These are phyloP conservation scores for Prunus padus DNA, from an alignment of 306 rosid genomes.

Conservation along the genomic window DNA sequence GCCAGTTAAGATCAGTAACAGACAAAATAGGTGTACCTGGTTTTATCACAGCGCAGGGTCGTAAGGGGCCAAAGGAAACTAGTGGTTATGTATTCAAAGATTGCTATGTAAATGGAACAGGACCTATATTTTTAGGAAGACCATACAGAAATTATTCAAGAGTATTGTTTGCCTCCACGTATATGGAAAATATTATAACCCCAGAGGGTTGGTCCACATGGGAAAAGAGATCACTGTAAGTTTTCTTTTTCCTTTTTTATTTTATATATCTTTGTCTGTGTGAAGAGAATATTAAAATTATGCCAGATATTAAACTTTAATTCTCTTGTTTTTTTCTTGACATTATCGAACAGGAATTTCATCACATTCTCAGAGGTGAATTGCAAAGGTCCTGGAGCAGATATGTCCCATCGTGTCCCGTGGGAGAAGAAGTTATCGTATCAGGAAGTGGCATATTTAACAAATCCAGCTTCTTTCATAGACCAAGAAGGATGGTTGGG, in stretches of 20 bases:
- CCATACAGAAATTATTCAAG: constrained; percentile 1
- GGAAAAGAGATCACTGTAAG: neutral
- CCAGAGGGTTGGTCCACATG: constrained; percentile 14
- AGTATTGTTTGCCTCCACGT: constrained; percentile 11
- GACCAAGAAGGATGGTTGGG: constrained; percentile 28
- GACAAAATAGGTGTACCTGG: neutral
- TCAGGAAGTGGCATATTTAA: neutral
- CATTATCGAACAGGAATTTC: constrained; percentile 2
- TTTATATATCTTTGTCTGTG: no score
- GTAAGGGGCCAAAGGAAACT: neutral
- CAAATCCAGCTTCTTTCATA: constrained; percentile 1
- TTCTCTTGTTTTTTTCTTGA: neutral
- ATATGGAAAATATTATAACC: neutral
- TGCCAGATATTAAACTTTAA: neutral
- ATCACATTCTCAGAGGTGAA: constrained; percentile 17
- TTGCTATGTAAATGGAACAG: neutral
- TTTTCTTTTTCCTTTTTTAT: neutral
- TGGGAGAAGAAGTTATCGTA: constrained; percentile 23
- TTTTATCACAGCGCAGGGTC: constrained; percentile 16
- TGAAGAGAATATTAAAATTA: neutral
- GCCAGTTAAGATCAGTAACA: neutral
- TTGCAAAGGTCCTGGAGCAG: constrained; percentile 21
- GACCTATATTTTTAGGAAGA: constrained; percentile 7
- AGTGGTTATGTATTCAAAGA: constrained; percentile 18
- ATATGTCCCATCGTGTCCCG: neutral